Base-by-base conservation (phyloP, 371 early-diverging fungal genomes). In the Smittium mucronatum region DNA sequence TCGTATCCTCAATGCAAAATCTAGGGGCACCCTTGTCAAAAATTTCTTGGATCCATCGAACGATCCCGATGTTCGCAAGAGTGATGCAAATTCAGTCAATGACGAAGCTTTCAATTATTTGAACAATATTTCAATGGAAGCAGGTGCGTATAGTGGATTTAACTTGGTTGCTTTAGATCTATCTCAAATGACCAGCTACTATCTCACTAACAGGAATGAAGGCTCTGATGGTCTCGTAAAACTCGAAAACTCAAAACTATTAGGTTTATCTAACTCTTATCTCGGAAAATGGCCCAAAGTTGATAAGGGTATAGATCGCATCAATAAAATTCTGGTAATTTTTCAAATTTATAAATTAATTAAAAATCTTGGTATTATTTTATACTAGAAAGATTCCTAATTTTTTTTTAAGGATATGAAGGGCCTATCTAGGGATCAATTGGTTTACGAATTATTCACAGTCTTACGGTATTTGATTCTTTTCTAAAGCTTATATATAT, bases 21-120 rank as follows among this genome's bases (percentile, higher is more conserved):
- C 78, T 11, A 69, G 78, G 1, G 78, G 78, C 26, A 67, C 74
- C 1, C 70, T 76, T 21, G 73, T 78, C 11, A 75, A 74, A 1
- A 69, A 75, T 47, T 77, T 71, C 60, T 71, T 78, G 11, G 68
- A 71, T 59, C 34, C 32, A n/a, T 11, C n/a, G n/a, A n/a, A n/a
- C n/a, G n/a, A n/a, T n/a, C n/a, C n/a, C n/a, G n/a, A n/a, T n/a
- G n/a, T n/a, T n/a, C n/a, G n/a, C n/a, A n/a, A n/a, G n/a, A n/a
- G 34, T 33, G 32, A 26, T 21, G 21, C 25, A 31, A 32, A 65
- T 28, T 16, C n/a, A 30, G 28, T 21, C 68, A 66, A n/a, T 34
- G 70, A 63, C 2, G 17, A 5, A 2, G 0, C 36, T 8, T 73
- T 75, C 33, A 64, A 76, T 2, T 73, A 76, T 8, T 33, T 77